Base-by-base conservation (phyloP, 1,284 basidiomycete species). In the Peniophora sp. region DNA sequence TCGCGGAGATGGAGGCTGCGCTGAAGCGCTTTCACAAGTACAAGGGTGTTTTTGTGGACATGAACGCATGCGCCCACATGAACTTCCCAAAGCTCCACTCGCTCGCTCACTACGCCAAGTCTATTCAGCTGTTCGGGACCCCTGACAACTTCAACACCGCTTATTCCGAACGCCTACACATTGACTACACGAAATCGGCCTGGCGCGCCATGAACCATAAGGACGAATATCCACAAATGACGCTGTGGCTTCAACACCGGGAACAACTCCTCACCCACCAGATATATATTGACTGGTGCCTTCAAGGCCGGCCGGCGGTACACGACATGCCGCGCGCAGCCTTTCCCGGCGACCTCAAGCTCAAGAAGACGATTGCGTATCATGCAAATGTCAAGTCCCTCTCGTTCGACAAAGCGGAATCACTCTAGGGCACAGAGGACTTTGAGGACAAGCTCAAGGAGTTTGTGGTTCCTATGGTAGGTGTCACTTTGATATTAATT, bases 181-280 rank as follows among this genome's bases (percentile, higher is more conserved):
- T 68, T 35, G 61, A 66, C 59, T 54, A 64, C 12, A 60, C 63
- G 5, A 70, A 70, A 50, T 55, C 63, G 32, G 63, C 59, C 0
- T 69, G 64, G 44, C 52, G 58, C 14, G 59, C 63, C 3, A 65
- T 63, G 9, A 69, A 69, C 52, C 49, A 55, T 3, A 58, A 60
- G 23, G 63, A 69, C 45, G 59, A 65, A 48, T 57, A 58, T 36
- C 39, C 56, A 2, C 66, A 69, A 49, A 70, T 70, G 69, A 64
- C 63, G 10, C 47, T 48, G 2, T 69, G 68, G 68, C 55, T 71
- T 1, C 56, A 62, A 23, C 53, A 62, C 3, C 49, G 57, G 22
- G 65, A 67, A 48, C 61, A 63, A 49, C 53, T 65, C 10, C 41
- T 12, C 20, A 12, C 9, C 9, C 41, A 44, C 17, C 11, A 10